These are phyloP conservation scores for Candida gorgasii DNA, from an alignment of 805 yeast species.

Conservation along the genomic window DNA sequence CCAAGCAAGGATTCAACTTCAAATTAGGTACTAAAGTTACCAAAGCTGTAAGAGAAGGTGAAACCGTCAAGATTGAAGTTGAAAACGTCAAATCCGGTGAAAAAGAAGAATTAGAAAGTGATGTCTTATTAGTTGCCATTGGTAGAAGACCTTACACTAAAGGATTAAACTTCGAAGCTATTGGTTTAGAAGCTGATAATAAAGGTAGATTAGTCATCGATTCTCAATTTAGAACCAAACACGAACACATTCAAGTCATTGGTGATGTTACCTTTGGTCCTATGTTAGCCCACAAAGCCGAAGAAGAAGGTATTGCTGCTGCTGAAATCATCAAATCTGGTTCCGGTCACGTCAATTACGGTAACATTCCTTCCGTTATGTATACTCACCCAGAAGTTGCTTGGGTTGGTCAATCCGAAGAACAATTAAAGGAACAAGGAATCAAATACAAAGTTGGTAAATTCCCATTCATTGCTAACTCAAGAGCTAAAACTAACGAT, in stretches of 20 bases:
- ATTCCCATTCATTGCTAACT: constrained; percentile 98
- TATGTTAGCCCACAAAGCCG: constrained; percentile 99
- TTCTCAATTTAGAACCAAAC: constrained; percentile 87
- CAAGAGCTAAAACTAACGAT: constrained; percentile 97
- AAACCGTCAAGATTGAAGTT: constrained; percentile 78
- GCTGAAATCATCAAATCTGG: constrained; percentile 92
- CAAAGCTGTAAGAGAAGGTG: constrained; percentile 86
- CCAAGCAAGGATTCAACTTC: constrained; percentile 95
- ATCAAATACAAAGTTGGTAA: constrained; percentile 91
- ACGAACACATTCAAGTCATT: constrained; percentile 91
- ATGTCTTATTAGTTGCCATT: constrained; percentile 92
- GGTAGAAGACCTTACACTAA: constrained; percentile 98
- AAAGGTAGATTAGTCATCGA: constrained; percentile 94
- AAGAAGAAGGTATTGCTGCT: constrained; percentile 99
- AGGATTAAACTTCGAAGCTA: constrained; percentile 83
- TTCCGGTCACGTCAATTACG: constrained; percentile 97
- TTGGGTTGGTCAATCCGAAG: constrained; percentile 97
- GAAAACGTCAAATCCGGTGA: constrained; percentile 89
- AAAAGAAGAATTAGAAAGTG: constrained; percentile 79
- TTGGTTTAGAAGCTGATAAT: constrained; percentile 89
- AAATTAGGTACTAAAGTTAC: constrained; percentile 89
- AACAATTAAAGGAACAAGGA: constrained; percentile 91
- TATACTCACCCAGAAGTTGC: constrained; percentile 99
- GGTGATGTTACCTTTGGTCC: constrained; percentile 99
- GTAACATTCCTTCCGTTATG: constrained; percentile 97